phyloP scores from a whole-genome alignment of 495 filamentous ascomycete genomes.

The Massariosphaeria phaeospora region DNA sequence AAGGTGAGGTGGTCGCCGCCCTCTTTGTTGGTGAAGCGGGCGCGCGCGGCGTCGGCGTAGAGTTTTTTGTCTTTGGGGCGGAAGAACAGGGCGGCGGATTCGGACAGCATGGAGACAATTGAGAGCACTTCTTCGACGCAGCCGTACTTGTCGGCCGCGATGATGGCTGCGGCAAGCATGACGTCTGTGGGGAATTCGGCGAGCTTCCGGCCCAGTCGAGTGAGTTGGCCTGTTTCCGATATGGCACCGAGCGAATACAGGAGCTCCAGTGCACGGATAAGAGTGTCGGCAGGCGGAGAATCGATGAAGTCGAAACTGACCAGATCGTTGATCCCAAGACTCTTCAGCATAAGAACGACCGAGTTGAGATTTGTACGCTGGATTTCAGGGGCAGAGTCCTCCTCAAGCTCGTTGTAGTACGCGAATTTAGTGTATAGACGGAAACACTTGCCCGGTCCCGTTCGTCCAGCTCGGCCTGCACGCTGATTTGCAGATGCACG shows the following conservation, averaged over 20 bases:
- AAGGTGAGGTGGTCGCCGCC: slow-evolving; percentile 88
- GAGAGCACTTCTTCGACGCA: slow-evolving; percentile 95
- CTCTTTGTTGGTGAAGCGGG: slow-evolving; percentile 84
- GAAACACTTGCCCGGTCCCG: slow-evolving; percentile 92
- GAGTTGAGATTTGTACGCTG: slow-evolving; percentile 82
- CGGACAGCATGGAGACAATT: slow-evolving; percentile 89
- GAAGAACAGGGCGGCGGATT: slow-evolving; percentile 86
- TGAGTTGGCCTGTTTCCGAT: slow-evolving; percentile 84
- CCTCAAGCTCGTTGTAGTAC: slow-evolving; percentile 90
- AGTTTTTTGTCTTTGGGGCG: slow-evolving; percentile 97
- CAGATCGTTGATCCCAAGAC: slow-evolving; percentile 88
- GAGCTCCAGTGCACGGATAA: slow-evolving; percentile 86
- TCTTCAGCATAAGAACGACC: slow-evolving; percentile 81
- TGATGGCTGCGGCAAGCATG: slow-evolving; percentile 85
- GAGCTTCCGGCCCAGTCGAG: slow-evolving; percentile 91
- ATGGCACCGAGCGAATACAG: slow-evolving; percentile 88
- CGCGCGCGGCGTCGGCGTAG: slow-evolving; percentile 87
- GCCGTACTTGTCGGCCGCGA: slow-evolving; percentile 81
- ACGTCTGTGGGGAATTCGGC: slow-evolving; percentile 94
- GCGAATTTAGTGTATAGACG: slow-evolving; percentile 92
- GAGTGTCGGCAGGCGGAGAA: slow-evolving; percentile 81
- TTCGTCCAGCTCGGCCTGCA: slow-evolving; percentile 85
- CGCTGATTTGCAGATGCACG: slow-evolving; percentile 93
- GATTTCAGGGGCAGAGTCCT: slow-evolving; percentile 90
- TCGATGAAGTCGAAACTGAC: slow-evolving; percentile 97